Percentiles rank a stretch among this genome's conserved stretches.
phyloP scores from a whole-genome alignment of 2,329 filamentous ascomycete genomes.

The Colletotrichum lini region DNA sequence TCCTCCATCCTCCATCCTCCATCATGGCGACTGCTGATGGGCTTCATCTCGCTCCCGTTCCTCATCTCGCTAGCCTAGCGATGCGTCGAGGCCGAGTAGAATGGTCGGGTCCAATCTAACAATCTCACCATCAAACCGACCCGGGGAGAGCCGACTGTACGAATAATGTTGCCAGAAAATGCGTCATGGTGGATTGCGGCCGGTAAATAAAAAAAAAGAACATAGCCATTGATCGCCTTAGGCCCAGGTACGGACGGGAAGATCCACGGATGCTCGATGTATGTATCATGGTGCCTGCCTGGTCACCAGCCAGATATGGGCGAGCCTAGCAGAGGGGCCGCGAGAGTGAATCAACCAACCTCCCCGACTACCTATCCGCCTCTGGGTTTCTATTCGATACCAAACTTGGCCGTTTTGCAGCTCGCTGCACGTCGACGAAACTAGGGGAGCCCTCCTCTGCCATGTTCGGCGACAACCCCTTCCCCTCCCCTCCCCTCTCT shows the following conservation, averaged over 20 bases:
- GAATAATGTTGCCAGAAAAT: neutral
- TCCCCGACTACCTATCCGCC: neutral
- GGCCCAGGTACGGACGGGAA: neutral
- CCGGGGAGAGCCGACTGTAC: neutral
- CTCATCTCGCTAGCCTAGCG: neutral
- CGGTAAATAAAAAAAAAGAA: neutral
- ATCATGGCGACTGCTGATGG: neutral
- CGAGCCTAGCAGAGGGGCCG: neutral
- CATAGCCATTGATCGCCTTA: neutral
- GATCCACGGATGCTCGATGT: neutral
- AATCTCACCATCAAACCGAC: neutral
- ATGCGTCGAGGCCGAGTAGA: neutral
- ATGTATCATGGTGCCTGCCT: neutral
- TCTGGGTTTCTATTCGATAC: slow-evolving; percentile 35
- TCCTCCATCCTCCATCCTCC: too few relatives aligned
- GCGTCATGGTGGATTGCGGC: neutral
- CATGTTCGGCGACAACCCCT: slow-evolving; percentile 20
- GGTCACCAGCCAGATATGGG: neutral
- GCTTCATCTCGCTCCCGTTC: slow-evolving; percentile 12
- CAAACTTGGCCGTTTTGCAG: slow-evolving; percentile 6
- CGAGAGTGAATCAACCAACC: slow-evolving; percentile 22
- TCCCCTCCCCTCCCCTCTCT: slow-evolving; percentile 14
- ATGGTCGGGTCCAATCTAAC: neutral
- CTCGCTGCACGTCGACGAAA: slow-evolving; percentile 20
- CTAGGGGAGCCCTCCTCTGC: slow-evolving; percentile 22